Conservation (phyloP, 2,329 filamentous ascomycete genomes). For the Aspergillus luchuensis region DNA sequence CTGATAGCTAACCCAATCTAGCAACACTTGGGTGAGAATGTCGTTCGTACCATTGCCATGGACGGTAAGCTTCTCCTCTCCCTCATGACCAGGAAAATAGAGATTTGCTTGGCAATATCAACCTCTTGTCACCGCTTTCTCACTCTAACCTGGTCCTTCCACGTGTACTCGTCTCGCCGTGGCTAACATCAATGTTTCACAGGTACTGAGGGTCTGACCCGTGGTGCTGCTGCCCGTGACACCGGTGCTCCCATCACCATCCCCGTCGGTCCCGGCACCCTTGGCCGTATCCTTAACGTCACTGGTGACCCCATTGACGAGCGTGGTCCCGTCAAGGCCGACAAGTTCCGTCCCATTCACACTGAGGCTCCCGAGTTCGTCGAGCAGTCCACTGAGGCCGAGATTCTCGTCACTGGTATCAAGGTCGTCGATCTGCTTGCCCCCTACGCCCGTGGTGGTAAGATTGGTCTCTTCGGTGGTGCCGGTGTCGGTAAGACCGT, state of each 20-base stretch:
- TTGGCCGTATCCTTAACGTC: slow-evolving; percentile 99
- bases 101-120: not conserved
- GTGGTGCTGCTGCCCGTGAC: slow-evolving; percentile 81
- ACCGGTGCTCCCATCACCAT: slow-evolving; percentile 95
- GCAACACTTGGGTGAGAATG: slow-evolving; percentile 99
- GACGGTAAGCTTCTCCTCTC: slow-evolving; percentile 69
- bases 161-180: slow-evolving; percentile 11
- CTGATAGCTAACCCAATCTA: slow-evolving; percentile 45
- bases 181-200: slow-evolving; percentile 24
- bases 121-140: not conserved
- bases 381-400: slow-evolving; percentile 94
- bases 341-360: slow-evolving; percentile 88
- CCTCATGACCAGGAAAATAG: slow-evolving; percentile 5
- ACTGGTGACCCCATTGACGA: slow-evolving; percentile 99
- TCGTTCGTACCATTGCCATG: slow-evolving; percentile 99
- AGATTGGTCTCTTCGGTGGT: slow-evolving; percentile 99
- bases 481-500: slow-evolving; percentile 99
- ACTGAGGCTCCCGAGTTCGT: slow-evolving; percentile 87
- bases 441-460: slow-evolving; percentile 99
- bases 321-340: slow-evolving; percentile 94
- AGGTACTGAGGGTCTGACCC: slow-evolving; percentile 99
- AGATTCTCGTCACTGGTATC: slow-evolving; percentile 98
- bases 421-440: slow-evolving; percentile 99
- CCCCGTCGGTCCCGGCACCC: slow-evolving; percentile 87
- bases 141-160: slow-evolving; percentile 10